Conservation (phyloP, 495 filamentous ascomycete species). For the Jackrogersella multiformis region DNA sequence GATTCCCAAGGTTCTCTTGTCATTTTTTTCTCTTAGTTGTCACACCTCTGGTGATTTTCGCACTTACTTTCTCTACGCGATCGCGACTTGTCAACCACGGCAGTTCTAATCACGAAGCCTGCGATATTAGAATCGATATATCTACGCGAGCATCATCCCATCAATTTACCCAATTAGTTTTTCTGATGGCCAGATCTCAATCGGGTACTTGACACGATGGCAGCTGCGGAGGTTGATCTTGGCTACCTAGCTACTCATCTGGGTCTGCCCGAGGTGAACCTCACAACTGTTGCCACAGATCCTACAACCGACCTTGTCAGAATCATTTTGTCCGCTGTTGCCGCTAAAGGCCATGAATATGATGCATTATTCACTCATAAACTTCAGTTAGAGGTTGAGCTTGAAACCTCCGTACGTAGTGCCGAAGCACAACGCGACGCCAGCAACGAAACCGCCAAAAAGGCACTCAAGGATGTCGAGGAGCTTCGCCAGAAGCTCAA, state of each 20-base stretch:
- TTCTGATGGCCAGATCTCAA: slow-evolving; percentile 36
- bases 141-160: background rate
- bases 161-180: background rate
- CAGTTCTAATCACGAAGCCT: background rate
- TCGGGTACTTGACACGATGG: slow-evolving; percentile 65
- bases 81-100: background rate
- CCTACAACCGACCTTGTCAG: slow-evolving; percentile 82
- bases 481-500: slow-evolving; percentile 80
- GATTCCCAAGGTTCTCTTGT: slow-evolving; percentile 13
- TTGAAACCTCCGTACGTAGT: slow-evolving; percentile 84
- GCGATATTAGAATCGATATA: background rate
- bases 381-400: slow-evolving; percentile 85
- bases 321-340: slow-evolving; percentile 71
- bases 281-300: slow-evolving; percentile 70
- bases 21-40: slow-evolving; percentile 8
- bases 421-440: slow-evolving; percentile 82
- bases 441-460: slow-evolving; percentile 81
- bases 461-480: slow-evolving; percentile 79
- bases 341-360: slow-evolving; percentile 78
- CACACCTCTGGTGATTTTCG: slow-evolving; percentile 14
- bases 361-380: slow-evolving; percentile 84
- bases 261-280: slow-evolving; percentile 71
- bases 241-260: slow-evolving; percentile 79
- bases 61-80: slow-evolving; percentile 3
- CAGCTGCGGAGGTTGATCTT: slow-evolving; percentile 76